These are phyloP conservation scores for Phytophthora vignae DNA, from an alignment of 352 stramenopile species.

Conservation along the genomic window DNA sequence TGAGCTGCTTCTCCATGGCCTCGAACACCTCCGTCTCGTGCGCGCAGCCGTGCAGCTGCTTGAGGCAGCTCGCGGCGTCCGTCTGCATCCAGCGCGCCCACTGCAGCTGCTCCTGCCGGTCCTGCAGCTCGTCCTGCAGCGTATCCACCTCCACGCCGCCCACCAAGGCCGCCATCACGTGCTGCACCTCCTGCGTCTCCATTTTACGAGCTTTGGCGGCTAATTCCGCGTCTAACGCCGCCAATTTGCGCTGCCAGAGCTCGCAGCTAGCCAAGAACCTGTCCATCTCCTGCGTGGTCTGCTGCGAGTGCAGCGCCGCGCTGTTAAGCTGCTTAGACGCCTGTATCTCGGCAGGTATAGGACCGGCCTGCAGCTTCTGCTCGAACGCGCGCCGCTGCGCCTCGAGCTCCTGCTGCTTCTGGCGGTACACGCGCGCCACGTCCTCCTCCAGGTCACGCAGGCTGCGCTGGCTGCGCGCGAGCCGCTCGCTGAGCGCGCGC, in stretches of 20 bases:
- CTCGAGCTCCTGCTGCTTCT: conserved; percentile 45
- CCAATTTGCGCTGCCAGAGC: conserved; percentile 42
- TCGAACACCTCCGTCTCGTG: conserved; percentile 52
- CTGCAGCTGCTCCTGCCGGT: conserved; percentile 24
- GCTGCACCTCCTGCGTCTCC: conserved; percentile 42
- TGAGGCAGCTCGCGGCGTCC: conserved; percentile 24
- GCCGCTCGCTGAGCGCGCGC: conserved; percentile 13
- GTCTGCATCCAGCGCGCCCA: conserved; percentile 27
- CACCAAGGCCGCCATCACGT: conserved; percentile 47
- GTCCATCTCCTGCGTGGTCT: conserved; percentile 35
- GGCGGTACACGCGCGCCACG: conserved; percentile 44
- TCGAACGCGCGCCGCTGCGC: conserved; percentile 28
- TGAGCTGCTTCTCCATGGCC: conserved; percentile 56
- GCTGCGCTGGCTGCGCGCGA: conserved; percentile 32
- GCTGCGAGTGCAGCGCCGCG: too few relatives aligned
- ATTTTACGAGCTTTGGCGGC: conserved; percentile 17
- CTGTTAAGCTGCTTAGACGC: too few relatives aligned
- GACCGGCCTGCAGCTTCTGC: conserved; percentile 16
- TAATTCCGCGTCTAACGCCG: conserved; percentile 27
- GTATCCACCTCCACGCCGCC: conserved; percentile 38
- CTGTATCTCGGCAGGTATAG: too few relatives aligned
- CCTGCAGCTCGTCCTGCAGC: conserved; percentile 12
- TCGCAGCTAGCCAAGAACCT: conserved; percentile 42
- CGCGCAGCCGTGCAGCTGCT: conserved; percentile 15
- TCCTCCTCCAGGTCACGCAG: conserved; percentile 50